A percentile compares a stretch with the other conserved stretches of the same genome.
Evolutionary conservation across 306 rosid genomes (phyloP).

Genomic region (Citrullus amarus): DNA sequence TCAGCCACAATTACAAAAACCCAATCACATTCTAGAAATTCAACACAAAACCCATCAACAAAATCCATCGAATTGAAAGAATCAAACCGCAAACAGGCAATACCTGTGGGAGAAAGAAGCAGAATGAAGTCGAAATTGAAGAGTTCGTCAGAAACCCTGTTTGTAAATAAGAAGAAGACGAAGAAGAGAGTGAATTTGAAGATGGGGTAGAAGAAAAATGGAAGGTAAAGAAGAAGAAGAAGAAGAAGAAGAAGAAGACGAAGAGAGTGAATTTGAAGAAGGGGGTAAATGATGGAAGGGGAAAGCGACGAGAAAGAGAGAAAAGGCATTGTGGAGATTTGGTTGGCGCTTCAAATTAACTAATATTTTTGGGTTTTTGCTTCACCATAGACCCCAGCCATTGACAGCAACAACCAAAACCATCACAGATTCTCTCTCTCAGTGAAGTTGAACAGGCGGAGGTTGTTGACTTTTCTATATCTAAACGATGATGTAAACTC

Average conservation of each 20-base stretch:
- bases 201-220: neutral
- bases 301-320: neutral
- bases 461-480: neutral
- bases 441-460: neutral
- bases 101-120: neutral
- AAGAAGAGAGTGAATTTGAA: too few relatives aligned
- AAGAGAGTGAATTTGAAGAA: neutral
- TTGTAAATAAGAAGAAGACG: neutral
- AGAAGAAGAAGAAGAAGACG: neutral
- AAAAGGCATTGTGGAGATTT: neutral
- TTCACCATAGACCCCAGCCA: neutral
- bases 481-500: neutral
- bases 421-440: neutral
- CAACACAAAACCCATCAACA: neutral
- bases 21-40: neutral
- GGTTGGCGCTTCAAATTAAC: constrained; percentile 5
- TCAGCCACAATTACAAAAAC: neutral
- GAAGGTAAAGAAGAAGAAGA: neutral
- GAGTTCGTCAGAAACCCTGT: neutral
- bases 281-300: neutral
- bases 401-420: neutral
- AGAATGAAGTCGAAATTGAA: neutral
- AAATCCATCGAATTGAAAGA: neutral
- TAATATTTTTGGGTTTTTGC: neutral
- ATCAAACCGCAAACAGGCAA: neutral